Base-by-base conservation (phyloP, 1,139 yeast genomes). In the Saccharomycopsis hybrid region DNA sequence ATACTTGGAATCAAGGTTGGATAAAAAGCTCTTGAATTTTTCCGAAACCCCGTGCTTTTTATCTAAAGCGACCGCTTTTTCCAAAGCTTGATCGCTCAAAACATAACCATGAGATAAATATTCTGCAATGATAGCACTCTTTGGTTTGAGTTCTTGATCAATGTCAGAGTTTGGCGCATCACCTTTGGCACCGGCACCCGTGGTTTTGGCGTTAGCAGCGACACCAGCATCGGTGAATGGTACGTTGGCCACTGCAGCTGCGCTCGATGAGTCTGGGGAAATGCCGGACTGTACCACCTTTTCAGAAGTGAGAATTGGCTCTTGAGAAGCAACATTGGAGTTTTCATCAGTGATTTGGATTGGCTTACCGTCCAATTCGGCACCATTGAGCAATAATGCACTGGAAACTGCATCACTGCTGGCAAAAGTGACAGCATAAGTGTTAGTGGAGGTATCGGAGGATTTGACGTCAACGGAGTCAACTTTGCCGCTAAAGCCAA, bases 141-240 rank as follows among this genome's bases (percentile, higher is more conserved):
- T 83, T 51, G 95, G 95, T 67, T 85, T 85, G 57, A 78, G 80
- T 60, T 85, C 95, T 65, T 85, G 95, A 2, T 73, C 68, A 52
- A 84, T 76, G 59, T 83, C 89, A 13, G 56, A 61, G 18, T 55
- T 54, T 18, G 56, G 50, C 24, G 47, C 48, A 24, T 9, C 27
- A n/a, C 28, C 9, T 27, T 33, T n/a, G n/a, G 59, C 57, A 30
- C 56, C 33, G 25, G 49, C 56, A 35, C 59, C 53, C 7, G 55
- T 41, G 2, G 59, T 53, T 3, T 46, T 44, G n/a, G 46, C 47
- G 24, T 44, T 33, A 8, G 44, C 44, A 31, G 47, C 47, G 28
- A 41, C 42, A 8, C 39, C 51, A 5, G 47, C 41, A 8, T 47
- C 45, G 24, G 32, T 43, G 9, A 47, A 38, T 38, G 55, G 54